These are phyloP conservation scores for Saxophila tyrrhenica DNA, from an alignment of 495 filamentous ascomycete species.

Conservation along the genomic window DNA sequence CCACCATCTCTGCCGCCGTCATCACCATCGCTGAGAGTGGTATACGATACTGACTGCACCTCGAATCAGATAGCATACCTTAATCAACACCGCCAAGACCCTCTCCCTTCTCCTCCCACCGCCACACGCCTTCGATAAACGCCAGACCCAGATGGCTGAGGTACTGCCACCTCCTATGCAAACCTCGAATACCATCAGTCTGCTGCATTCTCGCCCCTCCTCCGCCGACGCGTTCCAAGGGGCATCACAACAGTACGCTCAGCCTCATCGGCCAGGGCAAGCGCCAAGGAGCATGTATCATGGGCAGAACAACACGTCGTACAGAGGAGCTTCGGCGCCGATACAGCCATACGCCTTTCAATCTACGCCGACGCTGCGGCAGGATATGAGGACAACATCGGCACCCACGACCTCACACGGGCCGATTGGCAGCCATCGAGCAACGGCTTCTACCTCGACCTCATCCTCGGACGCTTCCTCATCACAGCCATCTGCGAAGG, in stretches of 20 bases:
- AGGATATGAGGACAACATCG: slow-evolving; percentile 57
- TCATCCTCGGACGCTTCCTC: slow-evolving; percentile 28
- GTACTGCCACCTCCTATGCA: slow-evolving; percentile 32
- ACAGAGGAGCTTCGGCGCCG: slow-evolving; percentile 58
- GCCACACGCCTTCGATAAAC: slow-evolving; percentile 4
- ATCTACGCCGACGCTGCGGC: slow-evolving; percentile 58
- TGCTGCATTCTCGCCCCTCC: slow-evolving; percentile 28
- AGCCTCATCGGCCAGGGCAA: slow-evolving; percentile 21
- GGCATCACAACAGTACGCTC: slow-evolving; percentile 22
- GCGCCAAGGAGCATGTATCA: slow-evolving; percentile 23
- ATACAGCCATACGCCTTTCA: slow-evolving; percentile 81
- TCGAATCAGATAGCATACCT: too few species aligned
- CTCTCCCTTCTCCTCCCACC: too few species aligned
- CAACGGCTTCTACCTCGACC: slow-evolving; percentile 26
- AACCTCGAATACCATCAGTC: slow-evolving; percentile 26
- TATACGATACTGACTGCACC: too few species aligned
- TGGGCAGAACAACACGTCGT: slow-evolving; percentile 28
- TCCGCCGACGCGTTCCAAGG: slow-evolving; percentile 31
- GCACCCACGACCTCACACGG: slow-evolving; percentile 42
- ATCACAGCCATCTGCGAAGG: slow-evolving; percentile 26
- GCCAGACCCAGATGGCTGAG: slow-evolving; percentile 31
- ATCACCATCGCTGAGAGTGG: too few species aligned
- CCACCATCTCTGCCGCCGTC: too few species aligned
- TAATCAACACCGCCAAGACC: background rate
- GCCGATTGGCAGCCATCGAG: slow-evolving; percentile 14